Evolutionary conservation across 139 green algal genomes (phyloP).

Genomic region (Chlorella sp.): DNA sequence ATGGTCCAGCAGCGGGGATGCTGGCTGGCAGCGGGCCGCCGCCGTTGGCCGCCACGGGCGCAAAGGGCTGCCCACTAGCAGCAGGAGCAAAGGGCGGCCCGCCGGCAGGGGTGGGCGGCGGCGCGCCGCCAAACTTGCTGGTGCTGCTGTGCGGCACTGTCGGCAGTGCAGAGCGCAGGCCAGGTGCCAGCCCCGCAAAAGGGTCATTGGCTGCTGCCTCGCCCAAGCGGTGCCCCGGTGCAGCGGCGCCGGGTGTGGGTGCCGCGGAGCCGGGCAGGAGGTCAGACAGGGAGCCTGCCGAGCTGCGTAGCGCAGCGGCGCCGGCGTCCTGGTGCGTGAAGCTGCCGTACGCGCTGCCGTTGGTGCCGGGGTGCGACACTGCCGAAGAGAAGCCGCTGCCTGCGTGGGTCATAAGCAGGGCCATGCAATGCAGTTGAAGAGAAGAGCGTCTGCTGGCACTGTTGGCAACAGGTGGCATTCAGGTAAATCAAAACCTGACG

Average conservation of each 20-base stretch:
- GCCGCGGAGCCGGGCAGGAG: constrained; percentile 6
- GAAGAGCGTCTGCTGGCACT: too few species aligned
- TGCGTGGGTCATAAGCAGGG: too few species aligned
- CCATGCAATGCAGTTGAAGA: too few species aligned
- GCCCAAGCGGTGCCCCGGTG: not conserved
- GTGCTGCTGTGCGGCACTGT: not conserved
- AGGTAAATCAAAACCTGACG: too few species aligned
- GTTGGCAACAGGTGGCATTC: too few species aligned
- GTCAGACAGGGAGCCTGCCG: too few species aligned
- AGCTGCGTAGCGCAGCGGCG: not conserved
- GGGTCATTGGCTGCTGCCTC: not conserved
- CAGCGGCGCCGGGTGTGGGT: not conserved
- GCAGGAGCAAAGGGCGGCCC: too few species aligned
- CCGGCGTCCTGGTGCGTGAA: not conserved
- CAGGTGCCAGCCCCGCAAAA: constrained; percentile 32
- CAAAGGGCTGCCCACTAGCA: constrained; percentile 2
- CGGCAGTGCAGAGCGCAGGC: constrained; percentile 18
- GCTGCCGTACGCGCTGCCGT: not conserved
- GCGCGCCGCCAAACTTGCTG: constrained; percentile 1
- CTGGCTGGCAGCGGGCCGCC: not conserved
- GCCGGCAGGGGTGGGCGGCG: constrained; percentile 18
- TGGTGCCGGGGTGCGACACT: not conserved
- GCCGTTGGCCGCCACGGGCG: not conserved
- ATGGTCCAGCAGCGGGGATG: not conserved
- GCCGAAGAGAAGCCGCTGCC: not conserved